These are phyloP conservation scores for Ophiobolus disseminans DNA, from an alignment of 2,329 filamentous ascomycete genomes.

Conservation along the genomic window DNA sequence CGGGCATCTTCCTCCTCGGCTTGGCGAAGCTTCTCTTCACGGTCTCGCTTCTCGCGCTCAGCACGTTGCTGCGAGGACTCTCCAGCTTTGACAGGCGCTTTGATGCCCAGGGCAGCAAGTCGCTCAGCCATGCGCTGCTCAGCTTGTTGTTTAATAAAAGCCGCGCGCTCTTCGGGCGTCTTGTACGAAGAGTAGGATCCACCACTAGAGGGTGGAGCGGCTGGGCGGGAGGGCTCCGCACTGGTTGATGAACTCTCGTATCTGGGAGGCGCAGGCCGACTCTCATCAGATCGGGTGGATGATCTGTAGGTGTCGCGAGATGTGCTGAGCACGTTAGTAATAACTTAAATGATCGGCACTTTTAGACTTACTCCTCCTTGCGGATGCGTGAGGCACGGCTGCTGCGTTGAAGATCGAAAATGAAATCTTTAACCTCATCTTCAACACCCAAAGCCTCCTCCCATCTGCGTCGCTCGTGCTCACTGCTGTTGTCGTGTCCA, in stretches of 20 bases:
- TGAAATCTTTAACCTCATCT: conserved; percentile 96
- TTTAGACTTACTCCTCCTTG: conserved; percentile 62
- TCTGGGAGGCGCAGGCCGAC: conserved; percentile 44
- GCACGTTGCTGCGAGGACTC: conserved; percentile 84
- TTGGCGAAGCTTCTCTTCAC: conserved; percentile 83
- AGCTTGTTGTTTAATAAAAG: conserved; percentile 96
- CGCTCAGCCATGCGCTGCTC: conserved; percentile 97
- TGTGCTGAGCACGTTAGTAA: conserved; percentile 26
- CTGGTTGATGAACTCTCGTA: conserved; percentile 59
- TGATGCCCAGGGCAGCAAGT: conserved; percentile 90
- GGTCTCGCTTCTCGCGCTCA: conserved; percentile 86
- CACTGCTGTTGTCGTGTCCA: conserved; percentile 74
- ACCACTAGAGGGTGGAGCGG: conserved; percentile 61
- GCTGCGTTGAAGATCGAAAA: conserved; percentile 90
- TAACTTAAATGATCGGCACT: neutral
- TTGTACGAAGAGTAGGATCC: conserved; percentile 83
- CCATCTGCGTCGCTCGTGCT: conserved; percentile 93
- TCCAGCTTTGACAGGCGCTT: conserved; percentile 76
- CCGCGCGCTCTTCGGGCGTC: conserved; percentile 90
- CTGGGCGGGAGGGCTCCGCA: conserved; percentile 60
- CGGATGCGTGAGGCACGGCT: conserved; percentile 77
- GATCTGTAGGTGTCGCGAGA: conserved; percentile 45
- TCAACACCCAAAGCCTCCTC: conserved; percentile 96
- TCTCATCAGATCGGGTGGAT: conserved; percentile 51
- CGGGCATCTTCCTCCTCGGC: conserved; percentile 94